phyloP scores from a whole-genome alignment of 768 basidiomycete genomes.

The Leccinum incarnatum region DNA sequence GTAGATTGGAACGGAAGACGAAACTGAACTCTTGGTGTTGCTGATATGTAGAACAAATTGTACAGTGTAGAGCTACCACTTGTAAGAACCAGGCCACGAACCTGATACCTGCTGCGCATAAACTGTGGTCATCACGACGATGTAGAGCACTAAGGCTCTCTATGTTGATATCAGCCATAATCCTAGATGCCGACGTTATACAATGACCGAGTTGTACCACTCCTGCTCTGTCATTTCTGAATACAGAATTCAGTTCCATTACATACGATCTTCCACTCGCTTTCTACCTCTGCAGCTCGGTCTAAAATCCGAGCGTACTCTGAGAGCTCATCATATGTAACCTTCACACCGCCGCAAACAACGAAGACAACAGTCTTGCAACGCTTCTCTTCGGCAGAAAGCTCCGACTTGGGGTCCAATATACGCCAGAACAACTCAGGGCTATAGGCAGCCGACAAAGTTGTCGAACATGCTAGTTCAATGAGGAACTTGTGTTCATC shows the following conservation, averaged over 20 bases:
- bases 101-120: neutral
- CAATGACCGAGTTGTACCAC: neutral
- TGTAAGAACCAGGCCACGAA: neutral
- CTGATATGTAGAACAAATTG: conserved; percentile 1
- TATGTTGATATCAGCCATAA: too few species aligned
- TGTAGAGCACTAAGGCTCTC: too few species aligned
- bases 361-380: conserved; percentile 20
- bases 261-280: conserved; percentile 29
- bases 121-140: conserved; percentile 33
- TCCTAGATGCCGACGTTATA: neutral
- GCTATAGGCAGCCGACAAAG: conserved; percentile 65
- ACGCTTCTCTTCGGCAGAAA: conserved; percentile 24
- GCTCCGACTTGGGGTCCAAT: conserved; percentile 21
- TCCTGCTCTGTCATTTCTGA: conserved; percentile 10
- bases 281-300: conserved; percentile 29
- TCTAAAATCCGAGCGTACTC: conserved; percentile 46
- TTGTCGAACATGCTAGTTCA: conserved; percentile 72
- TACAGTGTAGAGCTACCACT: neutral
- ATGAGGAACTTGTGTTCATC: conserved; percentile 76
- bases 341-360: conserved; percentile 54
- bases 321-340: conserved; percentile 50
- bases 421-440: conserved; percentile 49
- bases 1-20: neutral
- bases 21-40: neutral
- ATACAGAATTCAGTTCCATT: conserved; percentile 27